Evolutionary conservation across 2,329 filamentous ascomycete genomes (phyloP).

Genomic region (Cryphonectria nitschkei): DNA sequence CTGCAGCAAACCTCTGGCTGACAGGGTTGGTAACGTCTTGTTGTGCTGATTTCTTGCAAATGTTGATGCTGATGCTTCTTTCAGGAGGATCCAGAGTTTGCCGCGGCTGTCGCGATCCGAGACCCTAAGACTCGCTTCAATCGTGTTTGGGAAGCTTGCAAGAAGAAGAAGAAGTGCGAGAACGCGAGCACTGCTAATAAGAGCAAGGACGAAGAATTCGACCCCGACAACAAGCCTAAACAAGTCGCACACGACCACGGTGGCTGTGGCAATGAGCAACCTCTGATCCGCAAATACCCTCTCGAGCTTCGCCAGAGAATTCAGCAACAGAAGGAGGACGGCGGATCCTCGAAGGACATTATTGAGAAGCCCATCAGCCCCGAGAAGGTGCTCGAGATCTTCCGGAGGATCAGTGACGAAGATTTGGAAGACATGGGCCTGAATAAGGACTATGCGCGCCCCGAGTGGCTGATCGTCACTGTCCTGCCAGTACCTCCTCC

Average conservation of each 20-base stretch:
- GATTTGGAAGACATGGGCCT: slow-evolving; percentile 87
- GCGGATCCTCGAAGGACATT: slow-evolving; percentile 52
- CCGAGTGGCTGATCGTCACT: slow-evolving; percentile 97
- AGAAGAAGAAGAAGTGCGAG: slow-evolving; percentile 84
- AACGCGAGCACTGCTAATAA: slow-evolving; percentile 70
- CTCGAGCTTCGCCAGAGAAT: slow-evolving; percentile 69
- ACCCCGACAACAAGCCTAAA: slow-evolving; percentile 60
- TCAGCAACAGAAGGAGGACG: slow-evolving; percentile 54
- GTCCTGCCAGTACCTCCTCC: slow-evolving; percentile 94
- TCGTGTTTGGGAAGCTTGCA: slow-evolving; percentile 88
- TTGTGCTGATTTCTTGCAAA: slow-evolving; percentile 48
- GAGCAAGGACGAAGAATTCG: slow-evolving; percentile 70
- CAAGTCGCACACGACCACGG: slow-evolving; percentile 69
- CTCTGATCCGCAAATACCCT: slow-evolving; percentile 83
- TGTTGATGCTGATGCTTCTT: slow-evolving; percentile 55
- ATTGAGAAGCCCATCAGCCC: slow-evolving; percentile 63
- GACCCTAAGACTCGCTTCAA: slow-evolving; percentile 96
- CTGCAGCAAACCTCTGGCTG: slow-evolving; percentile 95
- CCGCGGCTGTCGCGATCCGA: slow-evolving; percentile 78
- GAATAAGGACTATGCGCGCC: slow-evolving; percentile 91
- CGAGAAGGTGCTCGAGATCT: slow-evolving; percentile 82
- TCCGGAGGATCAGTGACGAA: slow-evolving; percentile 80
- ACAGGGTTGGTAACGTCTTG: slow-evolving; percentile 82
- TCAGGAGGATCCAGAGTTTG: slow-evolving; percentile 84
- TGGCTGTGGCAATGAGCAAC: slow-evolving; percentile 90